Evolutionary conservation across 257 asterid species (phyloP).

Genomic region (Echium plantagineum): DNA sequence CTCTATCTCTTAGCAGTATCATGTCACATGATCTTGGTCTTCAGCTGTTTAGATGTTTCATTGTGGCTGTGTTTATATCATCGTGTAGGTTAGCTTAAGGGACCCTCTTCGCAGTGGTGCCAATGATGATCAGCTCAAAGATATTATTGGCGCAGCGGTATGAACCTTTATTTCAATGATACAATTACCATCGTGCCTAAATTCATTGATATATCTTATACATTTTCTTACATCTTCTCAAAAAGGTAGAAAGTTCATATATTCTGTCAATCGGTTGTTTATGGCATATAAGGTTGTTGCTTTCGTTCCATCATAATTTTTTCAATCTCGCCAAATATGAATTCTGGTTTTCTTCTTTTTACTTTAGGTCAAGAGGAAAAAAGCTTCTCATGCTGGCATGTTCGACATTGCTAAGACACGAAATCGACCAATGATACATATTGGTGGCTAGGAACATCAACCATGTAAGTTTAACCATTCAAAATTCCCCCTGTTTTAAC

Average conservation of each 20-base stretch:
- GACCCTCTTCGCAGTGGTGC: conserved; percentile 79
- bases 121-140: conserved; percentile 62
- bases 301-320: too few species aligned
- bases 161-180: not conserved
- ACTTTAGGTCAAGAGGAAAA: conserved; percentile 76
- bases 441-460: conserved; percentile 52
- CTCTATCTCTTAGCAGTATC: too few species aligned
- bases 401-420: conserved; percentile 83
- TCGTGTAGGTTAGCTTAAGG: conserved; percentile 83
- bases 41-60: not conserved
- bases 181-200: too few species aligned
- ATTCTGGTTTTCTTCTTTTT: conserved; percentile 2
- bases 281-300: too few species aligned
- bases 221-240: too few species aligned
- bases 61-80: not conserved
- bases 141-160: conserved; percentile 80
- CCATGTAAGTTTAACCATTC: too few species aligned
- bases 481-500: too few species aligned
- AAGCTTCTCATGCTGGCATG: conserved; percentile 97
- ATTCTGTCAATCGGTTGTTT: too few species aligned
- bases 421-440: conserved; percentile 94
- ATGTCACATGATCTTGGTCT: too few species aligned
- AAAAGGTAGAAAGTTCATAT: too few species aligned
- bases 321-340: too few species aligned
- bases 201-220: too few species aligned